These are phyloP conservation scores for Phialophora chinensis DNA, from an alignment of 2,329 filamentous ascomycete species.

Conservation along the genomic window DNA sequence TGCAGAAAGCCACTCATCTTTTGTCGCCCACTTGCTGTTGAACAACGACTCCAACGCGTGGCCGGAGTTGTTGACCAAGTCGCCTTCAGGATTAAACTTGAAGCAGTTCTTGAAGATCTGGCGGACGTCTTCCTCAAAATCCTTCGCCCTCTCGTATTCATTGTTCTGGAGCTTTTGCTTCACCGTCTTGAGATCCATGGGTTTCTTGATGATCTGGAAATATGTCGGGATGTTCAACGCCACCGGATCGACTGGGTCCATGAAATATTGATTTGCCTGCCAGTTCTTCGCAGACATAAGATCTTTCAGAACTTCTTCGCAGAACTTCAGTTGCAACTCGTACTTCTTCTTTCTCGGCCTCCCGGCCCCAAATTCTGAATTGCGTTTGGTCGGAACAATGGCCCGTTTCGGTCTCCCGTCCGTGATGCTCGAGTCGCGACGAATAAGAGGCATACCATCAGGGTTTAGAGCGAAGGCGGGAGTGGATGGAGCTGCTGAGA, in stretches of 20 bases:
- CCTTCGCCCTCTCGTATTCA: conserved; percentile 79
- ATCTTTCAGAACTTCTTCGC: conserved; percentile 79
- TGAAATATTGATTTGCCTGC: conserved; percentile 73
- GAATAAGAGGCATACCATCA: conserved; percentile 78
- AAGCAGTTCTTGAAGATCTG: conserved; percentile 89
- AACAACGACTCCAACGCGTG: conserved; percentile 77
- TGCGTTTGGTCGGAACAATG: conserved; percentile 90
- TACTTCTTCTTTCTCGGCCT: conserved; percentile 91
- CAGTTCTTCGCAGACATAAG: conserved; percentile 76
- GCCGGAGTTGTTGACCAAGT: conserved; percentile 74
- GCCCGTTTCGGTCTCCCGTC: conserved; percentile 89
- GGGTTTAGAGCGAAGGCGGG: conserved; percentile 76
- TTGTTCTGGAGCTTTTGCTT: conserved; percentile 75
- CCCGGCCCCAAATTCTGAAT: conserved; percentile 82
- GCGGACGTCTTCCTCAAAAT: conserved; percentile 82
- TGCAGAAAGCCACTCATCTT: conserved; percentile 78
- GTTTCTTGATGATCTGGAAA: conserved; percentile 91
- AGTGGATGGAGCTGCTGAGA: conserved; percentile 51
- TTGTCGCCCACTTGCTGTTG: conserved; percentile 75
- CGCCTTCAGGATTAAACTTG: conserved; percentile 84
- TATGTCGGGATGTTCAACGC: conserved; percentile 93
- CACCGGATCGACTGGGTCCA: conserved; percentile 87
- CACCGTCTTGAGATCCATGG: conserved; percentile 93
- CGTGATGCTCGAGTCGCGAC: conserved; percentile 79
- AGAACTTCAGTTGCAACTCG: conserved; percentile 87